Base-by-base conservation (phyloP, 129 eudicot species). In the Chrysanthemum seticuspe region DNA sequence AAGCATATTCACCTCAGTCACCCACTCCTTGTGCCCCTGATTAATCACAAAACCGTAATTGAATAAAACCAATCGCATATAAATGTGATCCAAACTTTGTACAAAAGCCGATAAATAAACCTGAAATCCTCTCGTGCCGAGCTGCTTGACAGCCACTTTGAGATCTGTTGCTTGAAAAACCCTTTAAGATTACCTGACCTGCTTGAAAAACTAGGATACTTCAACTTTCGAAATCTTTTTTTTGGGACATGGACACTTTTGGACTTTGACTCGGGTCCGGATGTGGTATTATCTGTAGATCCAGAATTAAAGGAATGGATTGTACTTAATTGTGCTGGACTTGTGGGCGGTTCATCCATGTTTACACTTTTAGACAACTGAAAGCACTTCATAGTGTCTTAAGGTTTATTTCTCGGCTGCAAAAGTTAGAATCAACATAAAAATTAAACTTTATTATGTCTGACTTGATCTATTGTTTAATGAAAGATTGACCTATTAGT, bases 71-170 rank as follows among this genome's bases (percentile, higher is more conserved):
- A 27, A 27, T 27, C 31, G 3, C 3, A 27, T 27, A 27, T 27
- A 27, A 27, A 27, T 27, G 3, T 27, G 31, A 2, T 27, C 31
- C 31, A 27, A 27, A 27, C 31, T 27, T 27, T 27, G 31, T 2
- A 27, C 31, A 27, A 27, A 27, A 27, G 31, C 31, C 31, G 3
- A 27, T 27, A 27, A 2, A 27, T 27, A 27, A 27, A 68, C 98
- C 98, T 92, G 98, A 72, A 87, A 69, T 50, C 98, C 98, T 83
- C 91, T 83, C 80, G 78, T 85, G 73, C 96, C 87, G 4, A 92
- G 87, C 58, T 92, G 96, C 71, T 92, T 92, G 73, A 92, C 86
- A 36, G 98, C 98, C 18, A 92, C 96, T 31, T 85, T 88, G 14
- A 82, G 27, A 67, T 82, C 83, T 34, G 90, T 89, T n/a, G n/a